Evolutionary conservation across 495 filamentous ascomycete species (phyloP), one percentile per base, ranked within the genome.

Genomic region (Xylaria venustula): DNA sequence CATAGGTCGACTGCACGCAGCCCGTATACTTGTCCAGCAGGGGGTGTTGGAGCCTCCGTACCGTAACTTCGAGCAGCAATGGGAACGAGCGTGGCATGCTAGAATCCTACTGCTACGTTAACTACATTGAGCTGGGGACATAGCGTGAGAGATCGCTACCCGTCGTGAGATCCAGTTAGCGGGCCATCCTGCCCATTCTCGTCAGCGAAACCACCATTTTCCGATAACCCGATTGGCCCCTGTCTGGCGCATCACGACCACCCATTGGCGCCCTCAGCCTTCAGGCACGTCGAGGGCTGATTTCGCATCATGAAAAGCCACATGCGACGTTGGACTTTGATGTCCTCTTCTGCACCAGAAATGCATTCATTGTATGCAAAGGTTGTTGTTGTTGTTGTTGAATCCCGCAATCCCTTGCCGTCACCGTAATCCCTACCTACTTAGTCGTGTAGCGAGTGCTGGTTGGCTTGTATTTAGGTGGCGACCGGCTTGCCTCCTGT

Each of bases 11-110:
- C 17, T 15, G 30, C 11, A 47, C 20, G 20, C 30, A 14, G 15
- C 56, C 11, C 5, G 45, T 58, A 50, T 20, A 5, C 20, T 17
- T 9, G 49, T 22, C 26, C 6, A 8, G 55, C 46, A 45, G 28
- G 55, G 44, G 30, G 5, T 50, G 22, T 58, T 58, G 55, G 52
- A 36, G 45, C 55, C 45, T 28, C 32, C 28, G 54, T 28, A 32
- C 9, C 34, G 41, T 17, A 26, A 26, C 34, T 32, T 26, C 26
- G 3, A 17, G 37, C 37, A 40, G 14, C 7, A 40, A 12, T 5
- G 14, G 37, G 37, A 15, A 40, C 3, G 14, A 40, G 37, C 6
- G 37, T 15, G 37, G 15, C 42, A 25, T 25, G 14, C 45, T 26
- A 6, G 45, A 47, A 45, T 45, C 19, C 17, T 45, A 9, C 19